Base-by-base conservation (phyloP, 2,329 filamentous ascomycete species). In the Myriangium duriaei region DNA sequence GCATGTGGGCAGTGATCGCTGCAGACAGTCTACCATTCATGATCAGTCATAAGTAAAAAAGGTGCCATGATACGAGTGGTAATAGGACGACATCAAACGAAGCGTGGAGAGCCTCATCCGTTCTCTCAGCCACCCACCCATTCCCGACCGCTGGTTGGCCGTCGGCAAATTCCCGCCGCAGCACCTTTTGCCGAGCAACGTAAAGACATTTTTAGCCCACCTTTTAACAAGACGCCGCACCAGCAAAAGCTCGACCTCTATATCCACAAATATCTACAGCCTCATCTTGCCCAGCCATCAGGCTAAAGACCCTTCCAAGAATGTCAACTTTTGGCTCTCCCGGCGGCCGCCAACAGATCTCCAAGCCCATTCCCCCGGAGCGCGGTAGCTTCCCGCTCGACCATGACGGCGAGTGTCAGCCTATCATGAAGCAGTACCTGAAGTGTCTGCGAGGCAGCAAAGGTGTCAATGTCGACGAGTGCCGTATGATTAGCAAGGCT, bases 321-420 rank as follows among this genome's bases (percentile, higher is more conserved):
- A 58, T 58, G 56, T 52, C 49, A 16, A 57, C 69, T 26, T 84
- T 85, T 54, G 81, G 81, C 48, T 70, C 73, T 45, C 81, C 81
- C 17, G 81, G 81, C 46, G 75, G 76, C 42, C 67, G 72, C 17
- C 68, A 72, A 45, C 65, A 72, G 47, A 69, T 71, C 55, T 62
- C 69, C 42, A 84, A 81, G 56, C 81, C 81, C 37, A 76, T 69
- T 14, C 81, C 81, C 41, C 88, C 88, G 4, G 82, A 95, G 58
- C 78, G 87, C 51, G 88, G 88, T 40, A 92, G 84, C 51, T 96
- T 96, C 55, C 88, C 88, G n/a, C 75, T 96, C 40, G 88, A 96
- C 60, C 87, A 95, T 52, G 86, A 94, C 59, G 85, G 85, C 53
- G 91, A 98, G 66, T 98, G 91, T 70, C 95, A 88, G 58, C 68